Evolutionary conservation across 257 asterid species (phyloP).

Genomic region (Verbascum thapsus): DNA sequence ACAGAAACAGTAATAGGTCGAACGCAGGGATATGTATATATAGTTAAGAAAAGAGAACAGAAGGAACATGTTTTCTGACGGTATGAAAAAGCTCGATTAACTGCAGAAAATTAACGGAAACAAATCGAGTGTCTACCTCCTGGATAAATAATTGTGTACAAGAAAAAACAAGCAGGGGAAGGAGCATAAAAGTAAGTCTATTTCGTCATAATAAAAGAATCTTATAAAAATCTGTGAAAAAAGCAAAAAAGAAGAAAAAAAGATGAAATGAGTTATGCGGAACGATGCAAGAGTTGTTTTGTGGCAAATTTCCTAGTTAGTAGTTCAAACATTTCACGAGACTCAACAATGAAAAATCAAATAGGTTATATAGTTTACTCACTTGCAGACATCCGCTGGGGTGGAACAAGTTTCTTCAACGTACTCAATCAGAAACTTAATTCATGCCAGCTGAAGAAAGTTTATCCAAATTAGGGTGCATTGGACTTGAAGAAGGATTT

Average conservation of each 20-base stretch:
- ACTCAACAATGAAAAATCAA: slow-evolving; percentile 18
- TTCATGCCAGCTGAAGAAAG: slow-evolving; percentile 62
- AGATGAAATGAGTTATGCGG: neutral
- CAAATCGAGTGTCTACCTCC: neutral
- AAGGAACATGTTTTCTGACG: neutral
- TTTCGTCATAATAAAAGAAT: too few species aligned
- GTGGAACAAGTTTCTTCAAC: slow-evolving; percentile 24
- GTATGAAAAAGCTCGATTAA: neutral
- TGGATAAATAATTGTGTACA: too few species aligned
- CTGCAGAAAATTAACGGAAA: neutral
- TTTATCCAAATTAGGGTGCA: slow-evolving; percentile 59
- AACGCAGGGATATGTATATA: neutral
- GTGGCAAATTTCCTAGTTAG: neutral
- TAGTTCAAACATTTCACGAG: slow-evolving; percentile 6
- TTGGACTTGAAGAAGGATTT: slow-evolving; percentile 51
- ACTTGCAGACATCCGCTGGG: slow-evolving; percentile 37
- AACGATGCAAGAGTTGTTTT: neutral
- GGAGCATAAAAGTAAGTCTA: too few species aligned
- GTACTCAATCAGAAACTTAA: slow-evolving; percentile 36
- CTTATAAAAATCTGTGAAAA: too few species aligned
- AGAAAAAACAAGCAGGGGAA: too few species aligned
- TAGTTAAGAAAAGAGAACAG: too few species aligned
- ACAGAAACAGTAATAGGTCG: neutral
- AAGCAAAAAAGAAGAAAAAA: neutral
- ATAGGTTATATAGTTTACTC: slow-evolving; percentile 30